Evolutionary conservation across 257 asterid species (phyloP), one percentile per base, ranked within the genome.

Genomic region (Jacaranda mimosifolia): DNA sequence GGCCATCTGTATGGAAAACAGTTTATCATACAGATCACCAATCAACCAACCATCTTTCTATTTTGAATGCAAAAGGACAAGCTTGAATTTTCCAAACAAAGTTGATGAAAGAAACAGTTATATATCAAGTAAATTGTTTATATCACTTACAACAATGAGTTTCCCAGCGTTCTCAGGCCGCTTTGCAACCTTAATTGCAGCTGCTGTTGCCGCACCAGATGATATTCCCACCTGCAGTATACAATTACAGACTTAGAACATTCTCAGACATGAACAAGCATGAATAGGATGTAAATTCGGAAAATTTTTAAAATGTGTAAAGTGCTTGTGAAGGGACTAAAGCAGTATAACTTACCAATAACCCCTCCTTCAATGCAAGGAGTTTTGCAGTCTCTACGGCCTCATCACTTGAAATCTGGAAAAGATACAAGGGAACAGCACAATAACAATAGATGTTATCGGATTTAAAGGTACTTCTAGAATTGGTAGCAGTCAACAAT

Each of bases 151-250:
- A 77, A 92, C 97, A 76, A 94, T 87, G 81, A 94, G 99, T 79
- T 94, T 91, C 75, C 98, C 99, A 38, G 92, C 91, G 63, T 80
- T 87, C 75, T 92, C 98, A 15, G 96, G 95, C 53, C 89, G 89
- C 60, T 89, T 92, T 9, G 97, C 98, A n/a, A 91, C 63, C 85
- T 65, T 85, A 74, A 94, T 88, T 38, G 98, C 98, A 9, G 97
- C 94, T 0, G 96, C 94, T 0, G 99, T 91, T 6, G 98, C 98
- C 3, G 98, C 98, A 77, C 98, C 98, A 63, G 98, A 94, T 80
- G 99, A 94, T 68, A 94, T 94, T 48, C 97, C 98, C 57, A 90
- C 94, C 98, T 94, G 90, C 66, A 79, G 35, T 62, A 74, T 19
- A 38, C 26, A 63, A 12, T 12, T 51, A 51, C 4, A 15, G 19